Percentiles rank a stretch among this genome's conserved stretches.
phyloP scores from a whole-genome alignment of 2,329 filamentous ascomycete species.

The Sclerotinia spermophila region DNA sequence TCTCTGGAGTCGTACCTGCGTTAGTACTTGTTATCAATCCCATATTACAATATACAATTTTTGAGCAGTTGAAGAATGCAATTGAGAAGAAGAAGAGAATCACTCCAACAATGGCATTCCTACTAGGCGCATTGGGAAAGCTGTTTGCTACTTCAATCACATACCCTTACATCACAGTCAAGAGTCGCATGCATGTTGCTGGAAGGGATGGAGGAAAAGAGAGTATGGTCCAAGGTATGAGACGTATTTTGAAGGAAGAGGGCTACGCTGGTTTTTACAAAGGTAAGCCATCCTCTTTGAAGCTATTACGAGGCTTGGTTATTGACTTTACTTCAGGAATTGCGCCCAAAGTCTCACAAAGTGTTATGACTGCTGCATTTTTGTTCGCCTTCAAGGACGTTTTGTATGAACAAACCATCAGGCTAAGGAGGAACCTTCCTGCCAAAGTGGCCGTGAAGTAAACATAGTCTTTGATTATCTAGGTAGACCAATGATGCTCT shows the following conservation, averaged over 20 bases:
- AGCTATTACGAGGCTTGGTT: neutral
- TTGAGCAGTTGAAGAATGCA: constrained; percentile 94
- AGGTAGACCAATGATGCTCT: neutral
- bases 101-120: constrained; percentile 82
- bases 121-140: constrained; percentile 90
- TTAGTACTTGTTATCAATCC: constrained; percentile 96
- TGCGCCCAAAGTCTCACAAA: constrained; percentile 93
- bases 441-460: constrained; percentile 26
- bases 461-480: neutral
- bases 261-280: constrained; percentile 92
- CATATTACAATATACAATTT: constrained; percentile 97
- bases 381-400: constrained; percentile 98
- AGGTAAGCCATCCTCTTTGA: constrained; percentile 51
- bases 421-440: constrained; percentile 48
- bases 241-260: constrained; percentile 78
- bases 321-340: constrained; percentile 60
- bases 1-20: constrained; percentile 88
- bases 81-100: constrained; percentile 73
- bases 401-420: constrained; percentile 78
- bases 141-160: constrained; percentile 89
- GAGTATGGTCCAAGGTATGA: constrained; percentile 74
- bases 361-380: constrained; percentile 92
- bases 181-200: constrained; percentile 95
- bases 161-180: constrained; percentile 98
- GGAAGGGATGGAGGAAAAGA: constrained; percentile 71